Conservation (phyloP, 805 yeast genomes). For the Kluyveromyces nonfermentans region DNA sequence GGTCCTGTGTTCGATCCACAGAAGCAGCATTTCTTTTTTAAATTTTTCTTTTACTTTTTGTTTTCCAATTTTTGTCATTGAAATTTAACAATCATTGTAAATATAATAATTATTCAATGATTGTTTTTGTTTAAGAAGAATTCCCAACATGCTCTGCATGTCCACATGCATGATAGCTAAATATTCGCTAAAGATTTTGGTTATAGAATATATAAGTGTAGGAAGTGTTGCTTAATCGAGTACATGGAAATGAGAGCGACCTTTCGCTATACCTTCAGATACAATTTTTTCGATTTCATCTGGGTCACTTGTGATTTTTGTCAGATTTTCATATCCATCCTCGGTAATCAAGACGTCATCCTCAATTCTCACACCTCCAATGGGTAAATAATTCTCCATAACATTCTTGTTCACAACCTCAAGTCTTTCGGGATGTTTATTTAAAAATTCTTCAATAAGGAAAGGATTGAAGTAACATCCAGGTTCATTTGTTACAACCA, state of each 20-base stretch:
- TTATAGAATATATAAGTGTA: neutral
- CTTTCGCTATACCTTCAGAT: slow-evolving; percentile 53
- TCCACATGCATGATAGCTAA: too few species aligned
- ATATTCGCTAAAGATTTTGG: too few species aligned
- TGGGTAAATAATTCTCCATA: slow-evolving; percentile 67
- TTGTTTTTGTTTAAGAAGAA: too few species aligned
- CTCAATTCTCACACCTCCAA: slow-evolving; percentile 97
- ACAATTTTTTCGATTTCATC: slow-evolving; percentile 73
- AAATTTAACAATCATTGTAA: neutral
- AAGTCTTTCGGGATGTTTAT: slow-evolving; percentile 34
- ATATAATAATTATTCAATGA: too few species aligned
- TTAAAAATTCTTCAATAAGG: slow-evolving; percentile 55
- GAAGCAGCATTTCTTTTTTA: slow-evolving; percentile 37
- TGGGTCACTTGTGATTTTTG: slow-evolving; percentile 79
- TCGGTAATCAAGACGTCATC: slow-evolving; percentile 80
- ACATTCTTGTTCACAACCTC: slow-evolving; percentile 57
- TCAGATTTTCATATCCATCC: slow-evolving; percentile 71
- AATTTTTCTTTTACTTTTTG: neutral
- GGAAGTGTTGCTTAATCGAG: slow-evolving; percentile 24
- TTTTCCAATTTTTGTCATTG: neutral
- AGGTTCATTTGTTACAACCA: slow-evolving; percentile 93
- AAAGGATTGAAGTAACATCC: slow-evolving; percentile 87
- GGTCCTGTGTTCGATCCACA: slow-evolving; percentile 81
- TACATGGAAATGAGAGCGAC: slow-evolving; percentile 56
- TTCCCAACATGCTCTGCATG: too few species aligned